Evolutionary conservation across 2,329 filamentous ascomycete genomes (phyloP), one percentile per base, ranked within the genome.

Genomic region (Cytospora piceicola): DNA sequence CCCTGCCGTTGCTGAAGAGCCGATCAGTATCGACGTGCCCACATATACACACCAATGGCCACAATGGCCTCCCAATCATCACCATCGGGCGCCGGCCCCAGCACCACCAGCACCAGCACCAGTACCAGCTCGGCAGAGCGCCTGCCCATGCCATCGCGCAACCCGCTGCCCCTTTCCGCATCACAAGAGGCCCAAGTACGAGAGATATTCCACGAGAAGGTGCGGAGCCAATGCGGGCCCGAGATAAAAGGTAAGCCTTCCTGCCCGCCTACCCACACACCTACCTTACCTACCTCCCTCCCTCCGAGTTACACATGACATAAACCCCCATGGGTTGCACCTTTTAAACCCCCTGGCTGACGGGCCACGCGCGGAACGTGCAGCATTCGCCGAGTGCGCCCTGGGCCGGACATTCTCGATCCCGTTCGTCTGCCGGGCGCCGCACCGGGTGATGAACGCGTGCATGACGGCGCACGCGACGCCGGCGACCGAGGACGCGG

Each of bases 391-490:
- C 65, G 88, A 90, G 71, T 99, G 95, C 83, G 94, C 94, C 61
- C 84, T 90, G 58, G 89, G 90, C 75, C 91, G 92, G 70, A 98
- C 94, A 7, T 87, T 98, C 72, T 93, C 90, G 64, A 91, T 95
- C 66, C 90, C 93, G 15, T 97, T 95, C 82, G 86, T 88, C 61
- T 99, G 95, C 81, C 90, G 93, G 62, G 79, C 84, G 58, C 85
- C 94, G 74, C 90, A 93, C 73, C 88, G 90, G 69, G 83, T 85
- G 42, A 99, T 99, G 95, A 99, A 99, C 80, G 84, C 82, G 68
- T 99, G 95, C 81, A 97, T 99, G 93, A 84, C 94, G 71, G 78
- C 84, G 64, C 90, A 96, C 80, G 94, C 94, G 63, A 96, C 92
- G 69, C 91, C 89, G 69, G 88, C 85, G 63, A 92, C 96, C 76